Conservation (phyloP, 2,329 filamentous ascomycete species). For the Colletotrichum truncatum region DNA sequence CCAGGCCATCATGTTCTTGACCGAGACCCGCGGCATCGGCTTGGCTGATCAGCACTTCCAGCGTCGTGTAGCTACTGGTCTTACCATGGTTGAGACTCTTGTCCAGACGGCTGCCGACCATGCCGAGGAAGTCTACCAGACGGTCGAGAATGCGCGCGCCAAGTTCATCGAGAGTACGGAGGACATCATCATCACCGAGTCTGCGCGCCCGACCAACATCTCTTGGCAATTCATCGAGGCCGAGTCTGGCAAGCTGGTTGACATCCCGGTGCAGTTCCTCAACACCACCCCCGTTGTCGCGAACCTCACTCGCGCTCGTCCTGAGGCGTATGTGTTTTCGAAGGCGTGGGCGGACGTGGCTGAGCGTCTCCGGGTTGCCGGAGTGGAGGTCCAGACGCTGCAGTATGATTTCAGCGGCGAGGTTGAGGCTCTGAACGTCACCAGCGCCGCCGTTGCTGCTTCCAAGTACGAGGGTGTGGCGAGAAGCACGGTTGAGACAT, state of each 20-base stretch:
- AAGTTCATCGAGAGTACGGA: slow-evolving; percentile 39
- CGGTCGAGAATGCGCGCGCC: slow-evolving; percentile 35
- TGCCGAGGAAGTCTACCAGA: slow-evolving; percentile 36
- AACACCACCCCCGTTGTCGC: slow-evolving; percentile 38
- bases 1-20: slow-evolving; percentile 40
- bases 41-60: slow-evolving; percentile 42
- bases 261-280: slow-evolving; percentile 38
- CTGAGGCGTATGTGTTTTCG: slow-evolving; percentile 41
- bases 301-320: slow-evolving; percentile 40
- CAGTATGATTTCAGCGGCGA: slow-evolving; percentile 33
- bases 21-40: slow-evolving; percentile 41
- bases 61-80: slow-evolving; percentile 37
- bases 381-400: slow-evolving; percentile 37
- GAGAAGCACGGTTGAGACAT: slow-evolving; percentile 34
- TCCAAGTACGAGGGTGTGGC: slow-evolving; percentile 40
- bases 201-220: slow-evolving; percentile 30
- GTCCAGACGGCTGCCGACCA: slow-evolving; percentile 41
- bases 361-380: slow-evolving; percentile 36
- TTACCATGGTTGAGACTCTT: slow-evolving; percentile 38
- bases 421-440: slow-evolving; percentile 40
- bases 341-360: slow-evolving; percentile 39
- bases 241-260: slow-evolving; percentile 36
- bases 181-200: slow-evolving; percentile 41
- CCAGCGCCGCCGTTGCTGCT: slow-evolving; percentile 30
- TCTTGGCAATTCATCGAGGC: slow-evolving; percentile 38